A percentile compares a stretch with the other conserved stretches of the same genome.
phyloP scores from a whole-genome alignment of 164 flowering plant genomes.

The Houttuynia cordata region DNA sequence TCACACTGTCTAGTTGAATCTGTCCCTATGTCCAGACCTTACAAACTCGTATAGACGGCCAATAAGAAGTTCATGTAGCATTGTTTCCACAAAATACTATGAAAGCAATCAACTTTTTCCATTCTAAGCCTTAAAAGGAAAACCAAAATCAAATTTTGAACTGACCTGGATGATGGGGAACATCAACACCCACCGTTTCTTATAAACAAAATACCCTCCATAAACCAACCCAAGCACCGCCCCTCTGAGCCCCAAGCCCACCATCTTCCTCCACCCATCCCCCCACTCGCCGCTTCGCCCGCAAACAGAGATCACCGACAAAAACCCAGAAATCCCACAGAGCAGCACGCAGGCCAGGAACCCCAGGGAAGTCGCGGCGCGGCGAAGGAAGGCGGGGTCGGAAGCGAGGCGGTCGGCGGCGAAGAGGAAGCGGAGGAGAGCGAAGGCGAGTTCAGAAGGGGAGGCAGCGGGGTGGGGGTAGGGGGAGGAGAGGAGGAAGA shows the following conservation, averaged over 20 bases:
- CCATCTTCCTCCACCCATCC: slow-evolving; percentile 4
- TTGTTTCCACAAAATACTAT: too few species aligned
- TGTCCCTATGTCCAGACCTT: too few species aligned
- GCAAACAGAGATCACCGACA: slow-evolving; percentile 17
- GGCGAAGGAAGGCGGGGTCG: slow-evolving; percentile 17
- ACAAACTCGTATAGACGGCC: too few species aligned
- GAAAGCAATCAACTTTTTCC: too few species aligned
- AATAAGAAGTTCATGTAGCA: too few species aligned
- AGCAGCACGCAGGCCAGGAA: slow-evolving; percentile 21
- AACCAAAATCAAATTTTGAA: neutral
- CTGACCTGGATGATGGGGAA: slow-evolving; percentile 83
- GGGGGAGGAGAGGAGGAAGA: slow-evolving; percentile 28
- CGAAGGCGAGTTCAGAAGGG: slow-evolving; percentile 20
- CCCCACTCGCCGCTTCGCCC: slow-evolving; percentile 9
- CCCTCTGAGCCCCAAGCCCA: slow-evolving; percentile 48
- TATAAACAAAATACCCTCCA: slow-evolving; percentile 39
- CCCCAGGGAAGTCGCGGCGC: slow-evolving; percentile 23
- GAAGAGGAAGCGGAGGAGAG: too few species aligned
- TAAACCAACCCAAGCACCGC: slow-evolving; percentile 44
- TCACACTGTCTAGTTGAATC: too few species aligned
- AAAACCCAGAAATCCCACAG: slow-evolving; percentile 15
- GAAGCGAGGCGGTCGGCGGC: slow-evolving; percentile 5
- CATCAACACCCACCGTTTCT: slow-evolving; percentile 49
- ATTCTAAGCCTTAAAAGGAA: too few species aligned
- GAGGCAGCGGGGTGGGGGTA: slow-evolving; percentile 26